Base-by-base conservation (phyloP, 1,284 basidiomycete genomes). In the Cutaneotrichosporon sp. region DNA sequence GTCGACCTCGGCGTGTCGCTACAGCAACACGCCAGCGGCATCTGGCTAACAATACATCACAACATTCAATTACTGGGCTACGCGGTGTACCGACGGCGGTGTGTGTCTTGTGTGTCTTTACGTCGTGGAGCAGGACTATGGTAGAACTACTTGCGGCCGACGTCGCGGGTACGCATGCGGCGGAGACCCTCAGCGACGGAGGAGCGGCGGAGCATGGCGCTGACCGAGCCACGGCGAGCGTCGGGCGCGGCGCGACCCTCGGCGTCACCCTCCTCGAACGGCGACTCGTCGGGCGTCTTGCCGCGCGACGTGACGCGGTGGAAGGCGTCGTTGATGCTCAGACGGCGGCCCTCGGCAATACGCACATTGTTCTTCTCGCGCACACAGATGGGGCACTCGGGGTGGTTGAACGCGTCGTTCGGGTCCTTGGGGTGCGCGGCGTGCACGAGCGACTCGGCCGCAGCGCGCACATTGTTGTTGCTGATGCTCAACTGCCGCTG, bases 331-430 rank as follows among this genome's bases (percentile, higher is more conserved):
- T 48, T 20, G 45, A 57, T 8, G 30, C 41, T 41, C 17, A 43
- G 37, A 38, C 45, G 41, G 41, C 55, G 55, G 20, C 33, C 52
- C 33, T 57, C 49, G 21, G 55, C 35, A 37, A 53, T 45, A 33
- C 46, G 45, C 15, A 57, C 51, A 37, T 53, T 54, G 34, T 53
- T 36, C 40, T 22, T 43, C 44, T 57, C 52, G 42, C 55, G 55
- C 23, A 57, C 55, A 21, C 55, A 57, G 40, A 57, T 48, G 15
- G 55, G 55, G 55, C 55, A 57, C 48, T 56, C 55, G 43, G 55
- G 55, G 51, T 56, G 55, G 46, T 51, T 74, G 65, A 68, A 76
- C 55, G 69, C 71, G 53, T 75, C 72, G 10, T 63, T 65, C 0
- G 67, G 64, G 17, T 56, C 56, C 56, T 14, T 65, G 54, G 41